Evolutionary conservation across 805 yeast genomes (phyloP), one percentile per base, ranked within the genome.

Genomic region (Wickerhamiella domercqiae): DNA sequence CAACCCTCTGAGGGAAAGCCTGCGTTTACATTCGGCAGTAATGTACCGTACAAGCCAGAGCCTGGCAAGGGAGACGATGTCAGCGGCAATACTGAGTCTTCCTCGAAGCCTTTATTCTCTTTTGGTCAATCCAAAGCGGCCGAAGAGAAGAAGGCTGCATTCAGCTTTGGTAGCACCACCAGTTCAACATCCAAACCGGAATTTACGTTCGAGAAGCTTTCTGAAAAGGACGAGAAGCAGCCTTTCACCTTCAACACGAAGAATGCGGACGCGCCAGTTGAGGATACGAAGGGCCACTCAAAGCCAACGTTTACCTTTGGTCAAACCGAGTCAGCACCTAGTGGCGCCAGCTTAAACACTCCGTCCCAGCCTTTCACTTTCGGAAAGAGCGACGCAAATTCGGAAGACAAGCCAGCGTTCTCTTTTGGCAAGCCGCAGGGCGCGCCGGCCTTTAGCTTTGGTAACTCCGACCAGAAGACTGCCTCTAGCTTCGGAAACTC

Each of bases 121-220:
- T 43, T 47, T 31, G 43, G 44, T 18, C n/a, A 39, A 20, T 19
- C 37, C 22, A 33, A 31, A 35, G 22, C 37, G 39, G 37, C 45
- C 13, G 32, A 28, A 5, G 40, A 44, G 37, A 7, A 20, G 16
- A 29, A n/a, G 36, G 14, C 21, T 16, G 18, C 22, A 21, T 51
- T 52, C 45, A 44, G 43, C 30, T 49, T 50, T 34, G 48, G 47
- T 15, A n/a, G n/a, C n/a, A n/a, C n/a, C n/a, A 29, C 28, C 11
- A 13, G 35, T 6, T 22, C 33, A 13, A 13, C 17, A 13, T 9
- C 19, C 35, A 9, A 16, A 17, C 31, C 35, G 9, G 9, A 35
- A 47, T 24, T 24, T 24, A 24, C 26, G 13, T n/a, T n/a, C n/a
- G n/a, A n/a, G n/a, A n/a, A n/a, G n/a, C n/a, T n/a, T n/a, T n/a